Percentiles rank a stretch among this genome's conserved stretches.
Conservation (phyloP, 176 grass and related monocot species). For the Musa schizocarpa region DNA sequence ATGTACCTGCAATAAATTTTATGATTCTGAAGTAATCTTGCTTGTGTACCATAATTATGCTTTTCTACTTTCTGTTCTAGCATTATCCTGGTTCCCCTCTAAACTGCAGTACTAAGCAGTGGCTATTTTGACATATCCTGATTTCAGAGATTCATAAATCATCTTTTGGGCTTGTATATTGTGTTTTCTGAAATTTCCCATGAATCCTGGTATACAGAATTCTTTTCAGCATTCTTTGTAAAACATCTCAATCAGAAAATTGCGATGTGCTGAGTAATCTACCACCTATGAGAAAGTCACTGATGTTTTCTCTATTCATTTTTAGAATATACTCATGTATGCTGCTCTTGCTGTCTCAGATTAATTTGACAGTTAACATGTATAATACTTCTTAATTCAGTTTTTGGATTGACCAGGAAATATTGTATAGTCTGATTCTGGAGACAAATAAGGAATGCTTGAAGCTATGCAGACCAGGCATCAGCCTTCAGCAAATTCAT, state of each 20-base stretch:
- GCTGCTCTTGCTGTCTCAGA: neutral
- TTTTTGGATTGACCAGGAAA: conserved; percentile 45
- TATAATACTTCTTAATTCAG: neutral
- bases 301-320: too few species aligned
- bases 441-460: conserved; percentile 93
- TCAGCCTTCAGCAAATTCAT: conserved; percentile 70
- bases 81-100: too few species aligned
- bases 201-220: neutral
- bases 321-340: too few species aligned
- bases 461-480: conserved; percentile 85
- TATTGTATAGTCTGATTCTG: conserved; percentile 83
- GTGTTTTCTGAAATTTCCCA: neutral
- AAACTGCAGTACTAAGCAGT: too few species aligned
- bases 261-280: too few species aligned
- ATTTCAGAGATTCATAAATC: too few species aligned
- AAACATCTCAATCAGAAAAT: neutral
- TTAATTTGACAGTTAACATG: conserved; percentile 2
- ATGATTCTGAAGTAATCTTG: too few species aligned
- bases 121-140: too few species aligned
- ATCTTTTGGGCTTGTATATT: neutral
- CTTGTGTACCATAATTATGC: too few species aligned
- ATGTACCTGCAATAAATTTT: too few species aligned
- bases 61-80: too few species aligned
- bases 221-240: neutral
- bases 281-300: too few species aligned